phyloP scores from a whole-genome alignment of 306 rosid species.

The Arachis hypogaea region DNA sequence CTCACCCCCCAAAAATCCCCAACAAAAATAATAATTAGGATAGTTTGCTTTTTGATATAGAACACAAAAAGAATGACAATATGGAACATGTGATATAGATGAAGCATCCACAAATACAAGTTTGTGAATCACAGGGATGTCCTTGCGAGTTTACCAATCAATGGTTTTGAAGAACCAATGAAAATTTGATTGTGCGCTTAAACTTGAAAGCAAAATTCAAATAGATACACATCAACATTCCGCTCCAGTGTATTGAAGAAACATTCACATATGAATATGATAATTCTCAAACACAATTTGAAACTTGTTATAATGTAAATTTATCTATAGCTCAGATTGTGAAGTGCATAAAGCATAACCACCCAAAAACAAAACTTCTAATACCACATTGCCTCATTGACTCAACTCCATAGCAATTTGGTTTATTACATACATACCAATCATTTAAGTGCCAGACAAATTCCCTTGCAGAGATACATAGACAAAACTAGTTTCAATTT shows the following conservation, averaged over 20 bases:
- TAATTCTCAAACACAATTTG: background rate
- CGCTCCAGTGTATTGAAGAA: background rate
- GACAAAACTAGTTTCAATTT: slow-evolving; percentile 26
- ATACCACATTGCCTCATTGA: background rate
- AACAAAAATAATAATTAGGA: no score
- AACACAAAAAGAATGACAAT: no score
- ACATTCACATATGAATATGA: background rate
- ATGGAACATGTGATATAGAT: background rate
- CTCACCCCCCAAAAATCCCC: no score
- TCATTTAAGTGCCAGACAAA: background rate
- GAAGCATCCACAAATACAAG: background rate
- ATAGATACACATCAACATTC: background rate
- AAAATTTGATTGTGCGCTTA: background rate
- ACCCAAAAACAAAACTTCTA: background rate
- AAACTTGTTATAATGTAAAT: slow-evolving; percentile 7
- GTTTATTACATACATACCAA: background rate
- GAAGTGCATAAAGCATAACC: background rate
- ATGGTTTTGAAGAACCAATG: background rate
- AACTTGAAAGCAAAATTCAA: background rate
- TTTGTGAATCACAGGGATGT: background rate
- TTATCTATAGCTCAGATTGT: background rate
- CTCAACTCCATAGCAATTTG: background rate
- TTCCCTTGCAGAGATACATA: slow-evolving; percentile 2
- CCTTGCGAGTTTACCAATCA: background rate
- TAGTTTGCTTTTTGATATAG: no score